Evolutionary conservation across 2,329 filamentous ascomycete species (phyloP).

Genomic region (Colletotrichum magnum): DNA sequence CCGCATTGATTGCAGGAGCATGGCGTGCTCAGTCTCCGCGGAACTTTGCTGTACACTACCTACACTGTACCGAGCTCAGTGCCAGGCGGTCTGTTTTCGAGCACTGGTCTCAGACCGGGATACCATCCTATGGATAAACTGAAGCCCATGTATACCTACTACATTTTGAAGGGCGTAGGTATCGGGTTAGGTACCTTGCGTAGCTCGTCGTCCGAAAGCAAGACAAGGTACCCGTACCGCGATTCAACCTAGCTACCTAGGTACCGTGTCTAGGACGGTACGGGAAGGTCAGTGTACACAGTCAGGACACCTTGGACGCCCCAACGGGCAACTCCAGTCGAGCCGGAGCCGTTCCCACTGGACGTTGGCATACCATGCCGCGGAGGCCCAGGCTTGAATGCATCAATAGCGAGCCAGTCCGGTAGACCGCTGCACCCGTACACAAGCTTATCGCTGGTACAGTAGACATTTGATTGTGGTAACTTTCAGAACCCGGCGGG

Average conservation of each 20-base stretch:
- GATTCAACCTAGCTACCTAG: too few relatives aligned
- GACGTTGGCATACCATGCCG: neutral
- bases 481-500: neutral
- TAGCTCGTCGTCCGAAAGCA: neutral
- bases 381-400: slow-evolving; percentile 8
- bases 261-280: neutral
- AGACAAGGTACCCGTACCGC: neutral
- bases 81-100: slow-evolving; percentile 4
- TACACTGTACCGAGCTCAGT: neutral
- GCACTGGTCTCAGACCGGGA: too few relatives aligned
- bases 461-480: neutral
- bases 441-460: too few relatives aligned
- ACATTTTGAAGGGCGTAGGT: too few relatives aligned
- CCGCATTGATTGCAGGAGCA: slow-evolving; percentile 24
- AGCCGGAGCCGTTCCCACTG: slow-evolving; percentile 11
- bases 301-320: neutral
- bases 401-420: neutral
- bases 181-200: neutral
- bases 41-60: neutral
- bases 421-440: neutral
- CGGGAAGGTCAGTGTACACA: neutral
- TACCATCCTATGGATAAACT: too few relatives aligned
- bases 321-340: slow-evolving; percentile 29
- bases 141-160: too few relatives aligned
- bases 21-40: slow-evolving; percentile 29